Base-by-base conservation (phyloP, 2,329 filamentous ascomycete genomes). In the Ophiostoma montium region DNA sequence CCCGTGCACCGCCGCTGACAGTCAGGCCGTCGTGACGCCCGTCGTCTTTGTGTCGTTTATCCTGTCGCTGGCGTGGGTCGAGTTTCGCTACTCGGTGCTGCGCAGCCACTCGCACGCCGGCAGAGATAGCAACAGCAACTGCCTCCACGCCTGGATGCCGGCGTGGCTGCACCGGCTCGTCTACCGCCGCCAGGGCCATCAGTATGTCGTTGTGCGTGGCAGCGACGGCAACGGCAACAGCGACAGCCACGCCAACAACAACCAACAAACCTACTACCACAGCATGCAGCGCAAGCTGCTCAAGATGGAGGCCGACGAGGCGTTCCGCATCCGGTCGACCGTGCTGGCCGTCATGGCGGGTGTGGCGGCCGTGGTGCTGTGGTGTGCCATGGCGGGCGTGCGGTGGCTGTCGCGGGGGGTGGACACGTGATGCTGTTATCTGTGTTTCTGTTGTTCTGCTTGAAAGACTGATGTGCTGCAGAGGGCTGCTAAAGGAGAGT, bases 11-110 rank as follows among this genome's bases (percentile, higher is more conserved):
- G 23, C 32, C 43, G 23, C 16, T 43, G 39, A 18, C 32, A 31
- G 43, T 30, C 30, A 74, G 70, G 49, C 68, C 18, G 56, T 84
- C 56, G 68, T 82, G 63, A 81, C 78, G 0, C 80, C 82, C 8
- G 56, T 84, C 53, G 70, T 78, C 54, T 75, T 84, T 60, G 66
- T 77, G 46, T 74, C 77, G 19, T 84, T 84, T 63, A 61, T 86
- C 38, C 42, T 84, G 54, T 84, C 80, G 2, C 72, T 85, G 42
- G 70, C 72, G 59, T 62, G 82, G 47, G 71, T 84, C 39, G 80
- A 84, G 64, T 65, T 71, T 46, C 69, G 69, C 51, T 67, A 77
- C 70, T 64, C 76, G 57, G 58, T 68, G 58, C 59, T 69, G 62
- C 69, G 78, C 62, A 65, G 65, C 47, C 63, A 63, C 52, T 60